Evolutionary conservation across 2,329 filamentous ascomycete species (phyloP).

Genomic region (Pezizomycotina sp.): DNA sequence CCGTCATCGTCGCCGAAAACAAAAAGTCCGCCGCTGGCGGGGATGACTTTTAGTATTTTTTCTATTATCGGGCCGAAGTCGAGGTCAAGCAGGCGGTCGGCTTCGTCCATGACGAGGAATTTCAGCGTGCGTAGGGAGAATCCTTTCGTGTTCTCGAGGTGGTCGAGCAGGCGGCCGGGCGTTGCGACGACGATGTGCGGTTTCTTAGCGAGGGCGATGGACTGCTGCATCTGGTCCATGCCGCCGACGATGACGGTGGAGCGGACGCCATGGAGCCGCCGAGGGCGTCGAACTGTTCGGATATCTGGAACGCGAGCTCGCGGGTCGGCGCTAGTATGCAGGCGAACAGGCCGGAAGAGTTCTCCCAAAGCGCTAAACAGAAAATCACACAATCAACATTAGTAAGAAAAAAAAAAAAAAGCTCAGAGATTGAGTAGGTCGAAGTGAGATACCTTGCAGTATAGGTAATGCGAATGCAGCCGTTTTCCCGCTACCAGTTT

Average conservation of each 20-base stretch:
- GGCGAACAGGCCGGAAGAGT: slow-evolving; percentile 71
- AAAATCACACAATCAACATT: slow-evolving; percentile 6
- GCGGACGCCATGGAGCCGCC: slow-evolving; percentile 73
- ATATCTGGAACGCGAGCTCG: slow-evolving; percentile 84
- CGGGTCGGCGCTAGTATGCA: slow-evolving; percentile 83
- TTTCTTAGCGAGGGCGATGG: slow-evolving; percentile 85
- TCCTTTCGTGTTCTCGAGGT: slow-evolving; percentile 91
- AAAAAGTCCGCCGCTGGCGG: slow-evolving; percentile 63
- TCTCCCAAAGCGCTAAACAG: slow-evolving; percentile 54
- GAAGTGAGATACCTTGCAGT: slow-evolving; percentile 41
- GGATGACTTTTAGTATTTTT: slow-evolving; percentile 80
- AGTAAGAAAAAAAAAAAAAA: background rate
- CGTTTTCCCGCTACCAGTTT: slow-evolving; percentile 92
- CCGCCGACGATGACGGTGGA: slow-evolving; percentile 79
- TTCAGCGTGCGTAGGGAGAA: slow-evolving; percentile 70
- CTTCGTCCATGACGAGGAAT: slow-evolving; percentile 89
- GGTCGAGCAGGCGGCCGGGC: slow-evolving; percentile 73
- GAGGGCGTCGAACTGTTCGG: slow-evolving; percentile 70
- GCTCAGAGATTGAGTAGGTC: background rate
- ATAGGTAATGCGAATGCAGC: slow-evolving; percentile 89
- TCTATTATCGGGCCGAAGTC: slow-evolving; percentile 87
- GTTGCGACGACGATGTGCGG: slow-evolving; percentile 90
- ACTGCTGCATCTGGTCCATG: slow-evolving; percentile 85
- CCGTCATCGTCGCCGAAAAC: slow-evolving; percentile 87
- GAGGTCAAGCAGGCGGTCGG: slow-evolving; percentile 77